Percentiles rank a stretch among this genome's conserved stretches.
Evolutionary conservation across 1,284 basidiomycete species (phyloP).

Genomic region (Malassezia slooffiae): DNA sequence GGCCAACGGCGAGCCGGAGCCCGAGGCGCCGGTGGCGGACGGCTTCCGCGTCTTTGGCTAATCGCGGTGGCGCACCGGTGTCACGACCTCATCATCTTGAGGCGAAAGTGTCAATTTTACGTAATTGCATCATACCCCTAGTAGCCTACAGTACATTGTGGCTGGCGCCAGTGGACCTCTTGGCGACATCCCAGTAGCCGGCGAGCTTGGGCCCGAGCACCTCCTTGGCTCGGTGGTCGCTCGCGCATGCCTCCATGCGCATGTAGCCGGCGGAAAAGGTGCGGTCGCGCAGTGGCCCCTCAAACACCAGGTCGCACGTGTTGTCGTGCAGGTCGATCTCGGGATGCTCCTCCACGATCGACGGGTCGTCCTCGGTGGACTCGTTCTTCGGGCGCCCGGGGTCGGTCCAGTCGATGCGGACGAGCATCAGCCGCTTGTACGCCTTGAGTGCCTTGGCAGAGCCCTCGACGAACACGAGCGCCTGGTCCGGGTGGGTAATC

Average conservation of each 20-base stretch:
- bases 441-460: constrained; percentile 71
- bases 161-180: no score
- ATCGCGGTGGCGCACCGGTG: background rate
- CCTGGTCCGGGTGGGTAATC: constrained; percentile 78
- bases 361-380: constrained; percentile 28
- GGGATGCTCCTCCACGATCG: constrained; percentile 23
- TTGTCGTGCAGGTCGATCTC: constrained; percentile 62
- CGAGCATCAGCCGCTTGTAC: constrained; percentile 76
- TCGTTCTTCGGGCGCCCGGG: constrained; percentile 63
- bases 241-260: constrained; percentile 58
- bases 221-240: constrained; percentile 73
- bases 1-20: no score
- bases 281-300: constrained; percentile 73
- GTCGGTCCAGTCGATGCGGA: constrained; percentile 89
- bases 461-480: constrained; percentile 86
- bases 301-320: constrained; percentile 81
- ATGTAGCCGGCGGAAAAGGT: constrained; percentile 51
- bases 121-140: constrained; percentile 20
- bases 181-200: constrained; percentile 87
- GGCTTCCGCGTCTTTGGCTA: constrained; percentile 11
- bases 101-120: background rate
- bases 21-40: background rate
- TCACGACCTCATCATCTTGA: no score
- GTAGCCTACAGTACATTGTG: constrained; percentile 21
- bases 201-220: constrained; percentile 67